phyloP scores from a whole-genome alignment of 2,329 filamentous ascomycete species.

The Venturia effusa region DNA sequence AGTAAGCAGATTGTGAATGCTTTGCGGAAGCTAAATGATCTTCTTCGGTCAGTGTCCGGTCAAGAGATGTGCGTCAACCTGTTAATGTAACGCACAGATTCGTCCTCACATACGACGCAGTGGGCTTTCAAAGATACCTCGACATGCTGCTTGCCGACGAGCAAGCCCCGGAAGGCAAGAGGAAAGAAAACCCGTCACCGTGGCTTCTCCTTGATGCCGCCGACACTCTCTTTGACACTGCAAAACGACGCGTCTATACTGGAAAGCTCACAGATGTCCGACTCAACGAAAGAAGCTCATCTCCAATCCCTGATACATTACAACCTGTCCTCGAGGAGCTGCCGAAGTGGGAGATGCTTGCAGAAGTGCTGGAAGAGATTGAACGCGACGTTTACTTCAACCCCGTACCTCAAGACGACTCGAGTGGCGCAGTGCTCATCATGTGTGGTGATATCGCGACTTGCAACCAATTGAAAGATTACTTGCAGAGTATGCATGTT shows the following conservation, averaged over 20 bases:
- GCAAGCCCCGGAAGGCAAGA: slow-evolving; percentile 78
- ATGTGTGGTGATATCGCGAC: slow-evolving; percentile 89
- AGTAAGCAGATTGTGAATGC: slow-evolving; percentile 92
- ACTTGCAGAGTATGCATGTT: slow-evolving; percentile 81
- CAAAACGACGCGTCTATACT: slow-evolving; percentile 77
- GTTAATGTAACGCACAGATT: slow-evolving; percentile 28
- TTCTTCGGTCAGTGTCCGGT: slow-evolving; percentile 54
- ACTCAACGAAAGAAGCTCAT: slow-evolving; percentile 32
- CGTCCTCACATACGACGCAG: slow-evolving; percentile 76
- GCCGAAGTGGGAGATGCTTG: slow-evolving; percentile 83
- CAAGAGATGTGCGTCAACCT: neutral
- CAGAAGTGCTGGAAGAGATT: slow-evolving; percentile 88
- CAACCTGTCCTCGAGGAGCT: slow-evolving; percentile 82
- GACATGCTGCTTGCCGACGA: slow-evolving; percentile 91
- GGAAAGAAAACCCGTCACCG: slow-evolving; percentile 77
- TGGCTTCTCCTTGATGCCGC: slow-evolving; percentile 96
- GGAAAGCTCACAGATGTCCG: slow-evolving; percentile 49
- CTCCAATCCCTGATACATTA: slow-evolving; percentile 45
- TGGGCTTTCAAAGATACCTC: slow-evolving; percentile 84
- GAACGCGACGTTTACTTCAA: slow-evolving; percentile 84
- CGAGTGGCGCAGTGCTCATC: slow-evolving; percentile 83
- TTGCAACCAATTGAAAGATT: slow-evolving; percentile 81
- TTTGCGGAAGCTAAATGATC: slow-evolving; percentile 67
- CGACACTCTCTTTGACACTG: slow-evolving; percentile 85
- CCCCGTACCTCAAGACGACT: slow-evolving; percentile 63